Evolutionary conservation across 805 yeast genomes (phyloP), one percentile per base, ranked within the genome.

Genomic region (Ogataea parapolymorpha): DNA sequence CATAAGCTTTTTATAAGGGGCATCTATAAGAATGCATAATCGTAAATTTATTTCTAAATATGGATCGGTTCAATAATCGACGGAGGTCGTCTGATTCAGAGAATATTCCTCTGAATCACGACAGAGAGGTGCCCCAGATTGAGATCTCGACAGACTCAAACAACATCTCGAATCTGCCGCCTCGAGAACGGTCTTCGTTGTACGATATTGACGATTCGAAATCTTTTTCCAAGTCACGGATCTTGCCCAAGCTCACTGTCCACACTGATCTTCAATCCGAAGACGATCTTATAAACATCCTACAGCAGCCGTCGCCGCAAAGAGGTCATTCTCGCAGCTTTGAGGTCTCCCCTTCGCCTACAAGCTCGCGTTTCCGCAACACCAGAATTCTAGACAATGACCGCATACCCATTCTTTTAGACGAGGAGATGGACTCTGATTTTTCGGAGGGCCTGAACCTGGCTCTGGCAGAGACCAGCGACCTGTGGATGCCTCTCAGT

Each of bases 401-500:
- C 25, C 45, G 32, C 6, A 18, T 49, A 10, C 41, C 45, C 6
- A 28, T 39, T 5, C 33, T 46, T 10, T 36, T 39, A 20, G 53
- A 44, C 30, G 45, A 36, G 18, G 51, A 43, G 22, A 18, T 48
- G 25, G 48, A 46, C n/a, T 45, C 45, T 8, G 56, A 51, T n/a
- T 22, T 55, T 16, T 36, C 51, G 9, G 42, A 44, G 14, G 56
- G 56, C 6, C 39, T 55, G 26, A 40, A 46, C 26, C 28, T 50
- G 26, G 59, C 59, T 9, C 42, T 55, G 30, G 55, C 51, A 13
- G 49, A 45, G n/a, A 29, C 35, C 8, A 41, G 41, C 17, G 52
- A 49, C 9, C 28, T 36, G 10, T 54, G 58, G 58, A 51, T 54
- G 56, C 56, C 57, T 12, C 17, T 44, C 5, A 32, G 37, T 10